Percentiles rank a stretch among this genome's conserved stretches.
Conservation (phyloP, 2,329 filamentous ascomycete species). For the Leptographium wingfieldii region DNA sequence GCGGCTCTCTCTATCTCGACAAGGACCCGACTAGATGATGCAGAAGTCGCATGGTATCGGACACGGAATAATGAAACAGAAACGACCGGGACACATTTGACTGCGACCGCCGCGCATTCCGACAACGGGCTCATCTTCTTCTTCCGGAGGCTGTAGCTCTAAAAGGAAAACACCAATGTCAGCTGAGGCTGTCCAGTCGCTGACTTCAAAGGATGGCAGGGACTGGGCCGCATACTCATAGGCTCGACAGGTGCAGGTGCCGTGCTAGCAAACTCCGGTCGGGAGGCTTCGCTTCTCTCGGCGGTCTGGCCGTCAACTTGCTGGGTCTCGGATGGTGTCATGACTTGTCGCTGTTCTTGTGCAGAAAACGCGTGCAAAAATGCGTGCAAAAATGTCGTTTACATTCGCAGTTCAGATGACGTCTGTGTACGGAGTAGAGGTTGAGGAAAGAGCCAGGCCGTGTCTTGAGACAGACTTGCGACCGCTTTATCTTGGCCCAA, state of each 20-base stretch:
- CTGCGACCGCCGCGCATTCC: slow-evolving; percentile 11
- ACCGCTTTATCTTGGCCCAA: background rate
- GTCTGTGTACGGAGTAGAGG: background rate
- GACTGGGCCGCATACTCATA: background rate
- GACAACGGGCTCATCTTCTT: background rate
- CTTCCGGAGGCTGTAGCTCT: background rate
- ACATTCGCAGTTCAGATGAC: background rate
- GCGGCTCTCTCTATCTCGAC: background rate
- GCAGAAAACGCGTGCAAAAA: too few relatives aligned
- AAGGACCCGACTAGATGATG: slow-evolving; percentile 16
- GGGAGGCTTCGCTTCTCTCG: background rate
- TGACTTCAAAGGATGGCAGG: background rate
- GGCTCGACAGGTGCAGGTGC: background rate
- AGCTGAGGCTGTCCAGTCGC: background rate
- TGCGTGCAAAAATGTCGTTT: too few relatives aligned
- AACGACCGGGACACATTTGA: slow-evolving; percentile 21
- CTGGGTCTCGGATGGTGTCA: background rate
- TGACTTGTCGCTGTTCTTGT: background rate
- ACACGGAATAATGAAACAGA: slow-evolving; percentile 27
- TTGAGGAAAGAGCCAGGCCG: background rate
- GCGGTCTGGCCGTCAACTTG: background rate
- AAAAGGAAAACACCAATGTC: background rate
- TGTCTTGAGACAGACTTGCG: background rate
- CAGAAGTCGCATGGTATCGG: slow-evolving; percentile 26
- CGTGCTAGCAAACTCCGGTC: background rate